Base-by-base conservation (phyloP, 2,329 filamentous ascomycete genomes). In the Harringtonia lauricola region DNA sequence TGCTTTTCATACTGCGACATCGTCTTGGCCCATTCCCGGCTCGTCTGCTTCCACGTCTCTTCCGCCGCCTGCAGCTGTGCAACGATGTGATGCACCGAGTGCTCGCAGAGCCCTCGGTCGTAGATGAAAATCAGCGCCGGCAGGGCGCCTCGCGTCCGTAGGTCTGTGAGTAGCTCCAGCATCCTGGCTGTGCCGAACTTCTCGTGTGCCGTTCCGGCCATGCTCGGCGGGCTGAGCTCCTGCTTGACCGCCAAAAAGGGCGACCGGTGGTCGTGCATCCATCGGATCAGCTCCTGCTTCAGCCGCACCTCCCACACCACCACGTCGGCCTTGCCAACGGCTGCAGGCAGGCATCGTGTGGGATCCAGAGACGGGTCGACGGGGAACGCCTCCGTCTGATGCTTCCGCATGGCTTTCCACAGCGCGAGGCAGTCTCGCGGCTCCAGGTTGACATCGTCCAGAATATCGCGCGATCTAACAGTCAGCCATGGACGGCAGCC, bases 61-160 rank as follows among this genome's bases (percentile, higher is more conserved):
- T 86, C 81, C 0, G 73, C 70, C 2, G 64, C 54, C 40, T 69
- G 55, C 0, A 88, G 62, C 46, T 76, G 65, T 1, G 59, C 51
- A 2, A 81, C 56, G 0, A 88, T 52, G 1, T 60, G 53, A 21
- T 58, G 51, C 22, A 74, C 71, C 24, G 83, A 72, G 10, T 59
- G 57, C 57, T 87, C 83, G 52, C 85, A 89, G 26, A 64, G 59
- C 2, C 59, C 58, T 39, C 83, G 76, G 50, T 88, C 81, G 52
- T 85, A 90, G 55, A 86, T 85, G 66, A 90, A 90, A 2, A 88
- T 59, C 13, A 90, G 77, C 0, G 81, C 83, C 0, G 84, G 85
- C 1, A 90, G 66, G 0, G 80, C 81, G 44, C 76, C 72, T 44
- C 78, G 73, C 3, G 36, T 31, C 17, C 85, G 72, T 1, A 88